Evolutionary conservation across 2,329 filamentous ascomycete genomes (phyloP).

Genomic region (Ceratocystiopsis minuta): DNA sequence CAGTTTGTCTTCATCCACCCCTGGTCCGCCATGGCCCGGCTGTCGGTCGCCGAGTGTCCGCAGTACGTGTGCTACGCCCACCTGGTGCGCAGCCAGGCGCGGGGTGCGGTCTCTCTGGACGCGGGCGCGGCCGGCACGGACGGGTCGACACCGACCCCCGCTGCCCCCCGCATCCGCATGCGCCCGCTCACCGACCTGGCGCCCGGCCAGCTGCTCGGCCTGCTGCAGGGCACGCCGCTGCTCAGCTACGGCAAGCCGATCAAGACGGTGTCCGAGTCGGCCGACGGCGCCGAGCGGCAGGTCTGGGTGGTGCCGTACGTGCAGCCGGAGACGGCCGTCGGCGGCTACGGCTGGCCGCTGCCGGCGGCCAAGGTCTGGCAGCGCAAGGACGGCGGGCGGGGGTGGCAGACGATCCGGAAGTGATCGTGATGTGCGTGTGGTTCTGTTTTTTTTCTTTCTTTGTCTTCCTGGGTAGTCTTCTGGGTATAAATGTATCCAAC

Average conservation of each 20-base stretch:
- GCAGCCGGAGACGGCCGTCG: constrained; percentile 44
- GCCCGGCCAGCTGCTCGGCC: constrained; percentile 53
- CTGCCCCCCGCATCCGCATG: constrained; percentile 59
- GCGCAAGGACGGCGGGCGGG: constrained; percentile 50
- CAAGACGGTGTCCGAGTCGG: constrained; percentile 47
- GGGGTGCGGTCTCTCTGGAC: too few species aligned
- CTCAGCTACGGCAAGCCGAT: constrained; percentile 78
- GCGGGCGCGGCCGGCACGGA: too few species aligned
- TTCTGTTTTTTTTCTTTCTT: background rate
- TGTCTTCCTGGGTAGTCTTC: too few species aligned
- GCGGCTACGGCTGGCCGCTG: constrained; percentile 63
- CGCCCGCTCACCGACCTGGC: constrained; percentile 68
- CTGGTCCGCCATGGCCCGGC: constrained; percentile 41
- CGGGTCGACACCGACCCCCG: too few species aligned
- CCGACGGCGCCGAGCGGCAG: constrained; percentile 35
- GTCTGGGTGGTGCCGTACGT: constrained; percentile 72
- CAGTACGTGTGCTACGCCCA: constrained; percentile 77
- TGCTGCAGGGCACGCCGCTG: constrained; percentile 73
- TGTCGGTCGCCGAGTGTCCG: constrained; percentile 56
- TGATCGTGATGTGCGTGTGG: background rate
- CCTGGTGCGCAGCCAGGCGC: constrained; percentile 40
- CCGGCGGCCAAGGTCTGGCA: constrained; percentile 74
- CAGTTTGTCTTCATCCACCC: constrained; percentile 56
- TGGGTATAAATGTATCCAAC: too few species aligned
- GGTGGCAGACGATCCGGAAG: constrained; percentile 47